Percentiles rank a stretch among this genome's conserved stretches.
Evolutionary conservation across 2,329 filamentous ascomycete species (phyloP).

Genomic region (Alternaria metachromatica): DNA sequence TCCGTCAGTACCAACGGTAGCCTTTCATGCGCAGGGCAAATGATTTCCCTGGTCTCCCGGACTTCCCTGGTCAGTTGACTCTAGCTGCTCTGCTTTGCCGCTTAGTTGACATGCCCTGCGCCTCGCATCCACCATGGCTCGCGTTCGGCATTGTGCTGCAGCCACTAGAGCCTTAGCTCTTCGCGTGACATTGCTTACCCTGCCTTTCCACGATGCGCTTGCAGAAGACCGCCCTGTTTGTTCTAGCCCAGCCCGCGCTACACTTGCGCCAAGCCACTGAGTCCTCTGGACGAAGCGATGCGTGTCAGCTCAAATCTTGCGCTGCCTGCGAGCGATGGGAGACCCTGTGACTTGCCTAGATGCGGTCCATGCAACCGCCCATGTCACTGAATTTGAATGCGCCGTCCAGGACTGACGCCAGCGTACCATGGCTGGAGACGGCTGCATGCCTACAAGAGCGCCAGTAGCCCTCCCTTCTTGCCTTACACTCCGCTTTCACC

Average conservation of each 20-base stretch:
- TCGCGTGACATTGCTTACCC: conserved; percentile 26
- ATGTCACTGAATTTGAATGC: conserved; percentile 24
- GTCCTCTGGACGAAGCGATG: conserved; percentile 27
- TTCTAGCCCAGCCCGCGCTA: conserved; percentile 29
- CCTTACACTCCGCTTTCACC: conserved; percentile 4
- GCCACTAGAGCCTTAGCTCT: conserved; percentile 25
- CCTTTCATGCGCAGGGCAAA: conserved; percentile 15
- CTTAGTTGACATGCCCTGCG: conserved; percentile 8
- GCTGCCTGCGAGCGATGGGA: conserved; percentile 28
- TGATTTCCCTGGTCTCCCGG: conserved; percentile 11
- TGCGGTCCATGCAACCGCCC: conserved; percentile 30
- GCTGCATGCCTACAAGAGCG: conserved; percentile 34
- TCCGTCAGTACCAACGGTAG: conserved; percentile 12
- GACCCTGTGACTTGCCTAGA: conserved; percentile 39
- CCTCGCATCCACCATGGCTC: conserved; percentile 9
- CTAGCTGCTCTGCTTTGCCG: background rate
- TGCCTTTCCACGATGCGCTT: conserved; percentile 21
- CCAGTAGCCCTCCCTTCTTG: conserved; percentile 20
- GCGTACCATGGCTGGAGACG: conserved; percentile 7
- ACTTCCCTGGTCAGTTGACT: conserved; percentile 14
- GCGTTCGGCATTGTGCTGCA: conserved; percentile 24
- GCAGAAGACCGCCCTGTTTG: conserved; percentile 16
- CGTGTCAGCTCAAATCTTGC: conserved; percentile 40
- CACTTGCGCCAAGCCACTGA: conserved; percentile 23
- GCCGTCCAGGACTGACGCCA: conserved; percentile 22